These are phyloP conservation scores for Linderniella brevidens DNA, from an alignment of 257 asterid species.

Conservation along the genomic window DNA sequence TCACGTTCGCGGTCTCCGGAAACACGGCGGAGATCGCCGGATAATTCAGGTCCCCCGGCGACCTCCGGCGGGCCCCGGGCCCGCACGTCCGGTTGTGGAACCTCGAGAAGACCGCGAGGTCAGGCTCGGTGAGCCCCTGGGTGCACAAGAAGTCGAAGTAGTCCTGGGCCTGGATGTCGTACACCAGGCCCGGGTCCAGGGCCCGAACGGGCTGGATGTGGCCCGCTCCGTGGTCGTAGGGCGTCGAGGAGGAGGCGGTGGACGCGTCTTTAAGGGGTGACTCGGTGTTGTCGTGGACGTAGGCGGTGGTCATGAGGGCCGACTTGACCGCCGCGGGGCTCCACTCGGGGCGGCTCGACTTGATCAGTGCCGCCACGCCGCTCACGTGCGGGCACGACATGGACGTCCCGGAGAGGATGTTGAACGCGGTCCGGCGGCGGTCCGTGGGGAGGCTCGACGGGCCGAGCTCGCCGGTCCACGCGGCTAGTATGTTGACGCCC, in stretches of 20 bases:
- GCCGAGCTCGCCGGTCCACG: slow-evolving; percentile 67
- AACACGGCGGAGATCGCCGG: slow-evolving; percentile 69
- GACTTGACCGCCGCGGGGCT: slow-evolving; percentile 83
- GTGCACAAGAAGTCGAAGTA: slow-evolving; percentile 73
- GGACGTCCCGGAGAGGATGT: slow-evolving; percentile 81
- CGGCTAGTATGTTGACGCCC: slow-evolving; percentile 88
- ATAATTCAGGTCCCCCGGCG: slow-evolving; percentile 57
- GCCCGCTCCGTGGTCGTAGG: slow-evolving; percentile 85
- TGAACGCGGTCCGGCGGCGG: slow-evolving; percentile 53
- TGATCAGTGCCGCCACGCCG: slow-evolving; percentile 72
- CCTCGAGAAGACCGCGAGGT: slow-evolving; percentile 51
- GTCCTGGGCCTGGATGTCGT: slow-evolving; percentile 63
- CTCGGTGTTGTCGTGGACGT: slow-evolving; percentile 49
- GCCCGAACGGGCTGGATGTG: slow-evolving; percentile 68
- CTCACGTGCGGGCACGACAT: slow-evolving; percentile 97
- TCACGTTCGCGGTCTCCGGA: slow-evolving; percentile 21
- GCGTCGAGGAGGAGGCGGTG: slow-evolving; percentile 28
- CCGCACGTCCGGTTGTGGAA: slow-evolving; percentile 41
- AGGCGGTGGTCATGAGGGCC: slow-evolving; percentile 80
- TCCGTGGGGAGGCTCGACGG: slow-evolving; percentile 75
- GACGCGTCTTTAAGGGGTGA: slow-evolving; percentile 53
- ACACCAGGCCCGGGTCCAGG: slow-evolving; percentile 58
- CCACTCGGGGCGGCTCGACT: slow-evolving; percentile 68
- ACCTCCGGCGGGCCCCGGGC: slow-evolving; percentile 10
- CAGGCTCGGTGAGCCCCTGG: slow-evolving; percentile 35